A percentile compares a stretch with the other conserved stretches of the same genome.
Conservation (phyloP, 371 early-diverging fungal genomes). For the Blakeslea trispora region DNA sequence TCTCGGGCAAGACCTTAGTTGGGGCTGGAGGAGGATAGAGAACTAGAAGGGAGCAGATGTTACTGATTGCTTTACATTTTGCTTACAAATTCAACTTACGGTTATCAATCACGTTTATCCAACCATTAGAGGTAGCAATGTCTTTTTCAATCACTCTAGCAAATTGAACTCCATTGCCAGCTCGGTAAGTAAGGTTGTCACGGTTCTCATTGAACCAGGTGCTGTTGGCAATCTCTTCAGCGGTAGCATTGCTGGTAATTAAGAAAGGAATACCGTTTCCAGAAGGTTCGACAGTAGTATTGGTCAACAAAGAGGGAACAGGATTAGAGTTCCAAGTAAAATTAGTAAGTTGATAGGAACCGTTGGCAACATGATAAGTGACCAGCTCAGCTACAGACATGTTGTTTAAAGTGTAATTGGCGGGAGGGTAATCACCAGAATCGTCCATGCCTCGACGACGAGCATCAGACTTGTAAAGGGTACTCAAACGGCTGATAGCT, state of each 20-base stretch:
- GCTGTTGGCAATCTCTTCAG: conserved; percentile 12
- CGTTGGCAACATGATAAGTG: conserved; percentile 37
- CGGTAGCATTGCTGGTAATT: conserved; percentile 25
- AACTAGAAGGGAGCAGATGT: conserved; percentile 17
- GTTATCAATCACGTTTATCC: conserved; percentile 35
- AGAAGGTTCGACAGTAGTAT: conserved; percentile 21
- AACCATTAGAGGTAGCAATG: conserved; percentile 41
- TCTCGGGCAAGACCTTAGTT: conserved; percentile 21
- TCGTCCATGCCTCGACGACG: background rate
- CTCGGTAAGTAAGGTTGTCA: conserved; percentile 14
- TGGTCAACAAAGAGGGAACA: conserved; percentile 28
- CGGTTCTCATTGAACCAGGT: conserved; percentile 14
- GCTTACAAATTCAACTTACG: conserved; percentile 15
- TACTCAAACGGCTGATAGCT: conserved; percentile 1
- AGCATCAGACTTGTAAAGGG: conserved; percentile 1
- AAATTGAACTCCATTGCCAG: conserved; percentile 31
- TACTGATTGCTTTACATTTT: background rate
- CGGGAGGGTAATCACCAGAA: conserved; percentile 19
- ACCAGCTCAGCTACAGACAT: conserved; percentile 31
- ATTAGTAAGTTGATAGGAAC: conserved; percentile 20
- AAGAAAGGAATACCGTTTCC: conserved; percentile 32
- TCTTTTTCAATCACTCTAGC: conserved; percentile 28
- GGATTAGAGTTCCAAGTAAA: conserved; percentile 18
- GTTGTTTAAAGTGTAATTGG: conserved; percentile 15
- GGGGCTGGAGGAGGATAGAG: conserved; percentile 34